Base-by-base conservation (phyloP, 768 basidiomycete species). In the Podaxis carcinomalis region DNA sequence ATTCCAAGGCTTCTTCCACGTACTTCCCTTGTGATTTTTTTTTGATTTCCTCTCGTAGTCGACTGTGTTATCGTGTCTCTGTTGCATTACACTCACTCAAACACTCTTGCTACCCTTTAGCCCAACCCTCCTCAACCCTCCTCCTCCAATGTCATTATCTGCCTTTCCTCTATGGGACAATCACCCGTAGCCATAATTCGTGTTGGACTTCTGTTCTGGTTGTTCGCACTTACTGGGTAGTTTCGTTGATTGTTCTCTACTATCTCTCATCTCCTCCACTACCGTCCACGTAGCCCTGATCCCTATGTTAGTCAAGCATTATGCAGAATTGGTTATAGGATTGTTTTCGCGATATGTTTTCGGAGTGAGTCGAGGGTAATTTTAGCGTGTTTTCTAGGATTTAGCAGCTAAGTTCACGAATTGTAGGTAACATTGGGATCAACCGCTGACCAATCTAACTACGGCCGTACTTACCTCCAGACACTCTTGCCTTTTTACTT, bases 271-370 rank as follows among this genome's bases (percentile, higher is more conserved):
- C 28, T 21, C 19, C 51, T n/a, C 27, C n/a, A 10, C 5, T 13
- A 40, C 42, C n/a, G 1, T 9, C 11, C 16, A 40, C 14, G 21
- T 44, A 44, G 21, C 55, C 19, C 27, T n/a, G 35, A 16, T 35
- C 40, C 50, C 51, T 54, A 57, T 57, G 56, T 23, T 57, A 57
- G 56, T 36, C 42, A 57, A 35, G 56, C 56, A 57, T 47, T 47
- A 57, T 57, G 56, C 56, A 57, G 44, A 57, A 47, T 56, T 49
- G 55, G 44, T 56, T 47, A 57, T 57, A 57, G 44, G 56, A 44
- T 35, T 35, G 47, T 47, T 36, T 25, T 21, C 7, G 2, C 49
- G 28, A 19, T 14, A 11, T 11, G 25, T 23, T 10, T 10, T 49
- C 11, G 7, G 25, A 49, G 47, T 27, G 9, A 23, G 23, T 23